Base-by-base conservation (phyloP, 257 asterid genomes). In the Verbascum thapsus region DNA sequence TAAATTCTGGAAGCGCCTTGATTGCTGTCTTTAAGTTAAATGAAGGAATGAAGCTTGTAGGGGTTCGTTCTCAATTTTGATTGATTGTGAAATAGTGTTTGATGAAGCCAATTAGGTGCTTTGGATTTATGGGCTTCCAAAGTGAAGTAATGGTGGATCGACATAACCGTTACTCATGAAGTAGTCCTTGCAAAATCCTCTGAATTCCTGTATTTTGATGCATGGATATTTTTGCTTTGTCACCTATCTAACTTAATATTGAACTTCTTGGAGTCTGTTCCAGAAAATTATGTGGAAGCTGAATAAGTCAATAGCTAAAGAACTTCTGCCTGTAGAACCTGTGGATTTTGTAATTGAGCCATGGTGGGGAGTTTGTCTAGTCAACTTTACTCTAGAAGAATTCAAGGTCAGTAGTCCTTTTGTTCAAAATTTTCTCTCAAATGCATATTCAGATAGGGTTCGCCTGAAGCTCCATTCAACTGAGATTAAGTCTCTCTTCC, bases 221-320 rank as follows among this genome's bases (percentile, higher is more conserved):
- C 56, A 51, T 67, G 63, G 18, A 22, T 35, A 26, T 19, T 60
- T 40, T 18, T 72, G 68, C 37, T 45, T 57, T 56, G n/a, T 64
- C 66, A 62, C 50, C 64, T 66, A 61, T 60, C 77, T 82, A 62
- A 69, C 71, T 69, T 71, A 66, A 49, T 58, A 15, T 72, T 67
- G 64, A 66, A 68, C 51, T 69, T 67, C 47, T 73, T 84, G 87
- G 88, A 78, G 69, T 78, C 72, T 78, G 2, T 26, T 77, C 71
- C 95, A 94, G 97, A 94, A 94, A 85, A 94, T 94, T 44, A 94
- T 94, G 99, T 94, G 99, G 99, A 94, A 94, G 90, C 83, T 94
- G 68, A 94, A 94, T 81, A 94, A 94, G 82, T 90, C 97, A 59
- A 90, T 90, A 76, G 99, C 99, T 23, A 90, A 85, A 77, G 99